These are phyloP conservation scores for Rhynchospora pubera DNA, from an alignment of 176 grass and related monocot species.

Conservation along the genomic window DNA sequence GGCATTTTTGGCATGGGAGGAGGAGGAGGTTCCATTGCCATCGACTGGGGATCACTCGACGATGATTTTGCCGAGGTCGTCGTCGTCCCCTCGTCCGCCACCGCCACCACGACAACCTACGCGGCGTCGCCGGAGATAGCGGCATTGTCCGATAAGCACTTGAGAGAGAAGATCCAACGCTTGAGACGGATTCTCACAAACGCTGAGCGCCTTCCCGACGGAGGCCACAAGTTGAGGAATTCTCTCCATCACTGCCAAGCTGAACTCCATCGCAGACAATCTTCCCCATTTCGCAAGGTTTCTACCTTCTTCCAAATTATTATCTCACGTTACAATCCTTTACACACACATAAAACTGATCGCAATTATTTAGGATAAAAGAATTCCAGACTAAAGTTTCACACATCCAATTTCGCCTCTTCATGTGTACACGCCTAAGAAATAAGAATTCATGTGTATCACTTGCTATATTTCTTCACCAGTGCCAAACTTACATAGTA, in stretches of 20 bases:
- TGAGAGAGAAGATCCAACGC: background rate
- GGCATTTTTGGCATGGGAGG: too few relatives aligned
- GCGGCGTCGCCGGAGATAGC: background rate
- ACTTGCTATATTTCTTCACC: too few relatives aligned
- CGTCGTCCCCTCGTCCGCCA: background rate
- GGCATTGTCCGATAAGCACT: background rate
- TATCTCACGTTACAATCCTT: background rate
- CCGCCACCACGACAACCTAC: background rate
- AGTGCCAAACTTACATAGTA: too few relatives aligned
- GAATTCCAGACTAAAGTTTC: too few relatives aligned
- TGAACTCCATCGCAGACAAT: background rate
- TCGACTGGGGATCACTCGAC: constrained; percentile 4
- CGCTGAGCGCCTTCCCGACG: background rate
- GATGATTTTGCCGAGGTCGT: background rate
- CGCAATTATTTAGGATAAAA: too few relatives aligned
- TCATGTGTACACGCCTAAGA: too few relatives aligned
- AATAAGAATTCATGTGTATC: too few relatives aligned
- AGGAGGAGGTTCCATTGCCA: background rate
- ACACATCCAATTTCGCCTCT: too few relatives aligned
- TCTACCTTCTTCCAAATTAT: background rate
- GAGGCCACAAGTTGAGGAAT: background rate
- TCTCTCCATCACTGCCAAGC: background rate
- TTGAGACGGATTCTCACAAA: background rate
- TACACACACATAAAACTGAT: background rate
- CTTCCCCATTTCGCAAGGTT: background rate